Base-by-base conservation (phyloP, 192 early-diverging fungal species). In the Backusella psychrophila region DNA sequence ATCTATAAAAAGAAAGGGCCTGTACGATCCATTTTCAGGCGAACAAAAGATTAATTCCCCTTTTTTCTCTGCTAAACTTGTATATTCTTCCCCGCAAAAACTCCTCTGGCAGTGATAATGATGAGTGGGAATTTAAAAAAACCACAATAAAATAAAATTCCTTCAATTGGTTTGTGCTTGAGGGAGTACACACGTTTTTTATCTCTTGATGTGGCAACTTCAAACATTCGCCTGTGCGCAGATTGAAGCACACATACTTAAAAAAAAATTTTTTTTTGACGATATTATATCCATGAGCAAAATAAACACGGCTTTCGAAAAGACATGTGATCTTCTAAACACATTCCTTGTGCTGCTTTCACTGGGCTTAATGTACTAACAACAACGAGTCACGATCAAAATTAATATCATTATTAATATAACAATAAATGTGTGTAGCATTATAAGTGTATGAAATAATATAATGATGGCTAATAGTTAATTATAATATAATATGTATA, bases 41-140 rank as follows among this genome's bases (percentile, higher is more conserved):
- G 21, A 56, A 56, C 52, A 56, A 56, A 56, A 56, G 17, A 56
- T 56, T 56, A 56, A 56, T 56, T 59, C n/a, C 53, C 53, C 21
- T 26, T 26, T 59, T 59, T 56, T 53, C n/a, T 63, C n/a, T 63
- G 56, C 23, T 63, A 63, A 63, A 63, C 56, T 63, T 29, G 56
- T 63, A 63, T 63, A 63, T 63, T 63, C 56, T 63, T 63, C 56
- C 23, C 56, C 56, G 56, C 56, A 63, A 63, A 11, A 63, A 63
- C 56, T 63, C 21, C 56, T 63, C 56, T 63, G 56, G 23, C 6
- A 11, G 56, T 63, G 56, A 63, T 23, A 56, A 23, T 56, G 53
- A 56, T 29, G 56, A 29, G 56, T 29, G 56, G 56, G 56, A 63
- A 29, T 26, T 29, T 29, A 63, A 63, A 63, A 53, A 63, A 63